Conservation (phyloP, 345 rosid genomes). For the Salix exigua region DNA sequence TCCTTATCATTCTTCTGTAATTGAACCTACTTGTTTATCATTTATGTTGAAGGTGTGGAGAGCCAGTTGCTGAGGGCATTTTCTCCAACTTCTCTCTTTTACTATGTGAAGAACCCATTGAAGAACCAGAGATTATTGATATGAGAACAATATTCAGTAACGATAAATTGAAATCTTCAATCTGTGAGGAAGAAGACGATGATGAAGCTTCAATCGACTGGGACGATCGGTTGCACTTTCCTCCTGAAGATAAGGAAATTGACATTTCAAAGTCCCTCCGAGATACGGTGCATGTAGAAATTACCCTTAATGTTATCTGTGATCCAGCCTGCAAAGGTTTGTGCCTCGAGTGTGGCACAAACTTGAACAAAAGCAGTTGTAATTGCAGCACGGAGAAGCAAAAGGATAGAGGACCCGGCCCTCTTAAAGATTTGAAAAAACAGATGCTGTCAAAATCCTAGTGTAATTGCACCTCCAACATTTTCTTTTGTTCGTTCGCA, state of each 20-base stretch:
- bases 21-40: background rate
- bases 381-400: conserved; percentile 45
- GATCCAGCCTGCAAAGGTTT: conserved; percentile 71
- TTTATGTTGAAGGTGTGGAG: conserved; percentile 57
- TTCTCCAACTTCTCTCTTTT: conserved; percentile 74
- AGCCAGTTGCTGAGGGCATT: conserved; percentile 60
- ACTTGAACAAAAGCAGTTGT: conserved; percentile 62
- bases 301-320: conserved; percentile 59
- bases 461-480: conserved; percentile 5
- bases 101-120: conserved; percentile 62
- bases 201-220: conserved; percentile 64
- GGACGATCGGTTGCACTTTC: conserved; percentile 79
- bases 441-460: conserved; percentile 50
- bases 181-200: conserved; percentile 27
- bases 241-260: conserved; percentile 55
- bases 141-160: conserved; percentile 44
- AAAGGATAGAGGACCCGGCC: conserved; percentile 50
- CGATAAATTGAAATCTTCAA: conserved; percentile 27
- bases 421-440: conserved; percentile 59
- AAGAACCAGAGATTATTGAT: conserved; percentile 63
- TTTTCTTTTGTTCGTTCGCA: no score
- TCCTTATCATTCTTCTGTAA: background rate
- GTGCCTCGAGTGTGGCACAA: conserved; percentile 73
- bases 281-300: conserved; percentile 79
- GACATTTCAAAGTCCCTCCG: conserved; percentile 83